These are phyloP conservation scores for Rhynchospora pubera DNA, from an alignment of 176 grass and related monocot species.

Conservation along the genomic window DNA sequence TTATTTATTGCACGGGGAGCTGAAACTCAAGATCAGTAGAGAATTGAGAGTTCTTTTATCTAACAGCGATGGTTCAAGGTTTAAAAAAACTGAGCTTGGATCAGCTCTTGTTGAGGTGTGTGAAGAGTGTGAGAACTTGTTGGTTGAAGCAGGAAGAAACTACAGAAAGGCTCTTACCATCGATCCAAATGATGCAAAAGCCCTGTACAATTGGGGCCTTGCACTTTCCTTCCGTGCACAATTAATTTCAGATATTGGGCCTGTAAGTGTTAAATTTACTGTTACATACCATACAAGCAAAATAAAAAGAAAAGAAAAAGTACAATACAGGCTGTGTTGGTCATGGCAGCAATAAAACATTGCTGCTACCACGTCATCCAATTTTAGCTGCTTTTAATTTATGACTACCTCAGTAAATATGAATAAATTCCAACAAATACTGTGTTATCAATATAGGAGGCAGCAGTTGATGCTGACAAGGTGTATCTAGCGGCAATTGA, in stretches of 20 bases:
- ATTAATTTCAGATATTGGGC: constrained; percentile 88
- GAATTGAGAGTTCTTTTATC: constrained; percentile 74
- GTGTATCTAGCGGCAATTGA: constrained; percentile 88
- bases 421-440: background rate
- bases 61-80: constrained; percentile 26
- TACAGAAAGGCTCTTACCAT: constrained; percentile 65
- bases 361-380: background rate
- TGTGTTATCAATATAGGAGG: constrained; percentile 43
- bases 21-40: constrained; percentile 83
- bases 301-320: background rate
- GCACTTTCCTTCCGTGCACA: constrained; percentile 73
- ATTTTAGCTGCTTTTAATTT: background rate
- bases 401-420: background rate
- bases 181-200: constrained; percentile 63
- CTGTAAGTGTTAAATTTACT: constrained; percentile 43
- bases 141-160: constrained; percentile 72
- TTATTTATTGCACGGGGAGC: constrained; percentile 87
- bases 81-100: constrained; percentile 53
- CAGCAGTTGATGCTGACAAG: constrained; percentile 66
- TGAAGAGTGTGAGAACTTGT: constrained; percentile 84
- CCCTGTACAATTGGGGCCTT: constrained; percentile 85
- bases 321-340: background rate
- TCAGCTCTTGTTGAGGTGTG: constrained; percentile 56
- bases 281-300: background rate
- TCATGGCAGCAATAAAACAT: background rate